Conservation (phyloP, 768 basidiomycete genomes). For the Lactarius sanguifluus region DNA sequence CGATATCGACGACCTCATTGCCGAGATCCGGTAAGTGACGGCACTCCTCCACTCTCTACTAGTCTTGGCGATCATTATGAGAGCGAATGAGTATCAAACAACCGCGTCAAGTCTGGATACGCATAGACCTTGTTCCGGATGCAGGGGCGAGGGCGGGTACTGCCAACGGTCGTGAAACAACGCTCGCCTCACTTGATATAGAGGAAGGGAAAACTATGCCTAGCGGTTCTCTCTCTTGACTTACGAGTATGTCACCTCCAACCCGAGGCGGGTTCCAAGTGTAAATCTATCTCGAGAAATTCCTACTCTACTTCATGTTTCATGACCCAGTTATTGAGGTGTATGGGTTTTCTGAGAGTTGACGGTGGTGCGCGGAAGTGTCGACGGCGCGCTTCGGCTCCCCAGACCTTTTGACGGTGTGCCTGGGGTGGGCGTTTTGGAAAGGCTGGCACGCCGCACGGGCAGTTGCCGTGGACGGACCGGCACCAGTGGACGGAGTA, state of each 20-base stretch:
- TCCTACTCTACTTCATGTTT: neutral
- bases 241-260: neutral
- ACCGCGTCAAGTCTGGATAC: slow-evolving; percentile 79
- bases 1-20: slow-evolving; percentile 72
- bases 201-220: slow-evolving; percentile 26
- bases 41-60: slow-evolving; percentile 6
- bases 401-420: slow-evolving; percentile 29
- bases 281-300: slow-evolving; percentile 2
- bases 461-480: slow-evolving; percentile 25
- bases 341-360: slow-evolving; percentile 12
- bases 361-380: slow-evolving; percentile 30
- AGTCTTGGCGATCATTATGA: neutral
- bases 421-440: slow-evolving; percentile 29
- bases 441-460: slow-evolving; percentile 22
- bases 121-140: slow-evolving; percentile 67
- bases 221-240: neutral
- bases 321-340: too few relatives aligned
- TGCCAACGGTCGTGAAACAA: slow-evolving; percentile 63
- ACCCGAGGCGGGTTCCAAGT: neutral
- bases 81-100: slow-evolving; percentile 82
- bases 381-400: slow-evolving; percentile 26
- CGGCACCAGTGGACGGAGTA: slow-evolving; percentile 20
- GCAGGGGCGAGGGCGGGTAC: slow-evolving; percentile 68
- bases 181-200: slow-evolving; percentile 43
- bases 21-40: slow-evolving; percentile 69